These are phyloP conservation scores for Leccinum solheimii DNA, from an alignment of 1,284 basidiomycete genomes.

Conservation along the genomic window DNA sequence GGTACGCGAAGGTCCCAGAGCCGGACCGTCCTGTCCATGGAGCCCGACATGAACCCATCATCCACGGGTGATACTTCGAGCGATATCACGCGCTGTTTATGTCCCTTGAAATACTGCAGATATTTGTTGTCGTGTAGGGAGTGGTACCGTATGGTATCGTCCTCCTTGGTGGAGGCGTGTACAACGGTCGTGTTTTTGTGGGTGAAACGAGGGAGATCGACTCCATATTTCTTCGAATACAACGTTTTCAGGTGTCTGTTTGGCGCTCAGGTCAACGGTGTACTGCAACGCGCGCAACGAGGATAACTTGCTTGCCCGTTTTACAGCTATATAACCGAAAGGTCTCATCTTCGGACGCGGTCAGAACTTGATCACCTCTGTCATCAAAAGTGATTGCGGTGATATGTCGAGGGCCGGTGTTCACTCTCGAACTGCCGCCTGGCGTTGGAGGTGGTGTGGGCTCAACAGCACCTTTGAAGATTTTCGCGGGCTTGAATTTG, in stretches of 20 bases:
- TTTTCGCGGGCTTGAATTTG: constrained; percentile 85
- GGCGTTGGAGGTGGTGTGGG: constrained; percentile 51
- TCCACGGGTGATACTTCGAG: constrained; percentile 91
- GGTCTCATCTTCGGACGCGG: constrained; percentile 91
- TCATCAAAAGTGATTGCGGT: constrained; percentile 93
- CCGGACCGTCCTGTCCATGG: constrained; percentile 92
- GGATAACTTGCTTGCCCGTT: constrained; percentile 83
- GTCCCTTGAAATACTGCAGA: constrained; percentile 93
- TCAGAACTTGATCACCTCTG: constrained; percentile 81
- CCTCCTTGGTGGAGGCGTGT: constrained; percentile 93
- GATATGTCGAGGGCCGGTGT: constrained; percentile 63
- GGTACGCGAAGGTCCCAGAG: constrained; percentile 92
- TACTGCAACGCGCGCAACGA: constrained; percentile 26
- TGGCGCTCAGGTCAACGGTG: constrained; percentile 15
- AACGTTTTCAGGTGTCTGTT: constrained; percentile 73
- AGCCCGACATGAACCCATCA: constrained; percentile 94
- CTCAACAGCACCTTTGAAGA: constrained; percentile 81
- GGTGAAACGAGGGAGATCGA: constrained; percentile 91
- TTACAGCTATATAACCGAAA: constrained; percentile 89
- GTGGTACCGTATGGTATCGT: constrained; percentile 94
- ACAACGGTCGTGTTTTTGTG: constrained; percentile 86
- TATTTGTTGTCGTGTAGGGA: constrained; percentile 96
- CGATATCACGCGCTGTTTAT: constrained; percentile 86
- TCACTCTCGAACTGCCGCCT: constrained; percentile 42
- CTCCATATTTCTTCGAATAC: constrained; percentile 96